phyloP scores from a whole-genome alignment of 805 yeast genomes.

The Wickerhamiella qilinensis region DNA sequence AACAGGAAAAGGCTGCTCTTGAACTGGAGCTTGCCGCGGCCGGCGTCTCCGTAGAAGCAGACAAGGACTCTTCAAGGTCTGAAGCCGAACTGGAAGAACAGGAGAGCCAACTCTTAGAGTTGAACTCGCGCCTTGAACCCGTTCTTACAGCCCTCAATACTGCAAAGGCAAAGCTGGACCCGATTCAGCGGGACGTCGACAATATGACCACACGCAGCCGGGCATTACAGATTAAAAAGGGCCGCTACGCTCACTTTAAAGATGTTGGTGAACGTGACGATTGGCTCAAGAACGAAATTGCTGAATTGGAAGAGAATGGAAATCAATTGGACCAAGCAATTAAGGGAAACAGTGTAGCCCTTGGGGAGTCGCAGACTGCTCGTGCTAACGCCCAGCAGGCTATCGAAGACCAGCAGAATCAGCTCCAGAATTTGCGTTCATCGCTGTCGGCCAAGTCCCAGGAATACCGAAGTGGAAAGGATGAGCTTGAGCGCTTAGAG shows the following conservation, averaged over 20 bases:
- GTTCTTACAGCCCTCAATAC: neutral
- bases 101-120: conserved; percentile 40
- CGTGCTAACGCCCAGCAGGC: too few relatives aligned
- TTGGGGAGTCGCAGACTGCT: too few relatives aligned
- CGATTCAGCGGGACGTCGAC: conserved; percentile 5
- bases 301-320: too few relatives aligned
- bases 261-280: conserved; percentile 42
- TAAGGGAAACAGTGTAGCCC: too few relatives aligned
- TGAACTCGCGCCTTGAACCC: neutral
- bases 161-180: conserved; percentile 1
- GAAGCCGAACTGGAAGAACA: conserved; percentile 66
- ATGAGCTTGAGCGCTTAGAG: conserved; percentile 24
- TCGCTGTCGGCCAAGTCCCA: too few relatives aligned
- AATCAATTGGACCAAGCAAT: too few relatives aligned
- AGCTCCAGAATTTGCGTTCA: too few relatives aligned
- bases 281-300: conserved; percentile 35
- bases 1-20: neutral
- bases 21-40: conserved; percentile 5
- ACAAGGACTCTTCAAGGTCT: too few relatives aligned
- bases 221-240: conserved; percentile 50
- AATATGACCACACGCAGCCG: conserved; percentile 12
- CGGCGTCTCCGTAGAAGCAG: conserved; percentile 52
- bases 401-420: too few relatives aligned
- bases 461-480: neutral
- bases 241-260: conserved; percentile 44